Evolutionary conservation across 2,329 filamentous ascomycete genomes (phyloP).

Genomic region (Pyricularia sp.): DNA sequence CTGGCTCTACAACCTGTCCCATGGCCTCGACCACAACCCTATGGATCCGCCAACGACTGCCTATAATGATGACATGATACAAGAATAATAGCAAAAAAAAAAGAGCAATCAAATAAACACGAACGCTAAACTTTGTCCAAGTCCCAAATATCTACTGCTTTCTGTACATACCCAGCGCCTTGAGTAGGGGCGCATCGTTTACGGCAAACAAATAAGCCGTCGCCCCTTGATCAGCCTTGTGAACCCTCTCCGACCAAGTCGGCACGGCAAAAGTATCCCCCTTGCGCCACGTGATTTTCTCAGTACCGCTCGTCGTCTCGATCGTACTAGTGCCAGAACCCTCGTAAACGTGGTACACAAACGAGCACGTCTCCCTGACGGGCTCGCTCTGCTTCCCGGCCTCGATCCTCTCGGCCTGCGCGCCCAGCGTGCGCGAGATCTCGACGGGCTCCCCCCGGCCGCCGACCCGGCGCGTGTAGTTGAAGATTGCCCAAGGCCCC

Average conservation of each 20-base stretch:
- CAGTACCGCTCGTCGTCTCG: constrained; percentile 14
- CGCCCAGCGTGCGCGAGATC: constrained; percentile 31
- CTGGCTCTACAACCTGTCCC: background rate
- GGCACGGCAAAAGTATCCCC: constrained; percentile 42
- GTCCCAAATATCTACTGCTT: background rate
- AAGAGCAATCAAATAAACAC: background rate
- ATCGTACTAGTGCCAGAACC: constrained; percentile 30
- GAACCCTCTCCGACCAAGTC: constrained; percentile 34
- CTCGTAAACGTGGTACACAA: constrained; percentile 38
- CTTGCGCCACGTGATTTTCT: constrained; percentile 26
- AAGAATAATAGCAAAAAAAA: background rate
- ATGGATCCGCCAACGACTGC: background rate
- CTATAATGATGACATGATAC: background rate
- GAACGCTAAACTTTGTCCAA: background rate
- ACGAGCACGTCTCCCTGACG: constrained; percentile 33
- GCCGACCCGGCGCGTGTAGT: constrained; percentile 21
- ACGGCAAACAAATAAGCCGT: constrained; percentile 21
- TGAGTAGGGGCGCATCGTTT: constrained; percentile 21
- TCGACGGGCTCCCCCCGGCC: constrained; percentile 6
- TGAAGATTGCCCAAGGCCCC: constrained; percentile 18
- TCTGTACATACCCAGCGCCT: constrained; percentile 14
- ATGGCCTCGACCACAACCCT: background rate
- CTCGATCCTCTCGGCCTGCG: constrained; percentile 33
- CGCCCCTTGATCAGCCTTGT: constrained; percentile 21
- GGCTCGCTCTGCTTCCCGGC: constrained; percentile 17